phyloP scores from a whole-genome alignment of 768 basidiomycete species.

The Inosperma sp. region DNA sequence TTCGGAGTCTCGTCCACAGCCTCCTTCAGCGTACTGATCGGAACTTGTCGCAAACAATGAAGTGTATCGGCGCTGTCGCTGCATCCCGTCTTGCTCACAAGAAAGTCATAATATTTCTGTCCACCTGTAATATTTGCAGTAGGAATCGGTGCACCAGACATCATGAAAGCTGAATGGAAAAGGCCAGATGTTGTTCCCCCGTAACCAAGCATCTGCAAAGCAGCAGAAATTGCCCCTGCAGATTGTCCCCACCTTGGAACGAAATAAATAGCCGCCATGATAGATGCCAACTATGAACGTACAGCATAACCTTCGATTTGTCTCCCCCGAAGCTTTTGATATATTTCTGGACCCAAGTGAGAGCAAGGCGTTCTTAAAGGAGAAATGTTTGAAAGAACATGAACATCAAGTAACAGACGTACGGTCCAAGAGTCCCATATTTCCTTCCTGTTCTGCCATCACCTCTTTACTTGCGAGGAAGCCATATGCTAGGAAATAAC shows the following conservation, averaged over 20 bases:
- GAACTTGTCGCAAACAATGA: constrained; percentile 39
- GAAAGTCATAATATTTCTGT: constrained; percentile 40
- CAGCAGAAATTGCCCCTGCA: constrained; percentile 43
- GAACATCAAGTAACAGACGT: too few relatives aligned
- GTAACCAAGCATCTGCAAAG: constrained; percentile 34
- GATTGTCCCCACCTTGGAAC: constrained; percentile 37
- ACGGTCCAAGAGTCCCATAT: constrained; percentile 32
- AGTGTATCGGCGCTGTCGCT: constrained; percentile 38
- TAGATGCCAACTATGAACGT: background rate
- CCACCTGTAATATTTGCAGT: constrained; percentile 23
- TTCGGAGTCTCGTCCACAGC: constrained; percentile 43
- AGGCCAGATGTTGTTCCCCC: constrained; percentile 30
- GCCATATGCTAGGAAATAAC: constrained; percentile 21
- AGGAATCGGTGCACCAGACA: constrained; percentile 24
- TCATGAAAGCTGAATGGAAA: constrained; percentile 35
- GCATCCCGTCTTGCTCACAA: constrained; percentile 42
- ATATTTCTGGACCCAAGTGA: constrained; percentile 56
- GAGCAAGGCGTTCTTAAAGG: constrained; percentile 32
- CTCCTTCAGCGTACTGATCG: constrained; percentile 34
- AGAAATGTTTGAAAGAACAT: background rate
- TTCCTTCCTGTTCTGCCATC: constrained; percentile 23
- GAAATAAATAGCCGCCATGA: background rate
- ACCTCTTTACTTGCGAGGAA: constrained; percentile 32
- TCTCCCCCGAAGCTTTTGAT: constrained; percentile 56
- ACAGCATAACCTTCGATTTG: constrained; percentile 43